Evolutionary conservation across 495 filamentous ascomycete species (phyloP), one percentile per base, ranked within the genome.

Genomic region (Lasiosphaeriaceae sp.): DNA sequence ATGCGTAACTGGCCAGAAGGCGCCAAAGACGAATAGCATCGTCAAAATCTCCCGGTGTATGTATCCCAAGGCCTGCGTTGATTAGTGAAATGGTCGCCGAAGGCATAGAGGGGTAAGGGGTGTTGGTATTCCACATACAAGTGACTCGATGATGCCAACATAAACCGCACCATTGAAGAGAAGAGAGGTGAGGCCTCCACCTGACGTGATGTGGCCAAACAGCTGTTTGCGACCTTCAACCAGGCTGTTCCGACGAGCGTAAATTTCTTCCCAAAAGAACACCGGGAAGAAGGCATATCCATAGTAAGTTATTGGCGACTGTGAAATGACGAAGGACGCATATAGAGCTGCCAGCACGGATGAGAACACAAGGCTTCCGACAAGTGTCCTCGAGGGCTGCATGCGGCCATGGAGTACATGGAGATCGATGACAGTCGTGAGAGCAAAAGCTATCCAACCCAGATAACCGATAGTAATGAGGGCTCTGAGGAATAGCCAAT

Each of bases 401-500:
- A 86, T 77, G 16, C 76, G 78, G 29, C 88, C 86, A 62, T 93
- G 85, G 14, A 99, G 72, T 35, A 99, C 90, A 68, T 96, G 90
- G 44, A 91, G 74, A 67, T 97, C 89, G 63, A 97, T 82, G 45
- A 97, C 91, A 2, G 90, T 96, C 3, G 91, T 95, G 49, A 96
- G 76, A 0, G 95, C 90, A 75, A 93, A 99, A 14, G 90, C 87
- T 61, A 99, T 96, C 93, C 93, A 99, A 21, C 95, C 94, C 22
- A 97, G 71, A 67, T 97, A 99, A 19, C 95, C 95, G n/a, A 86
- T 67, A 12, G 95, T 95, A 34, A 99, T 89, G 35, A 97, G 80
- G n/a, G 87, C 87, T 50, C 95, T 81, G 34, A 99, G 71, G 75
- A 99, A 97, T n/a, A 97, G 79, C 95, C 95, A 99, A 72, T 99